Percentiles rank a stretch among this genome's conserved stretches.
phyloP scores from a whole-genome alignment of 2,329 filamentous ascomycete genomes.

The Colletotrichum sidae region DNA sequence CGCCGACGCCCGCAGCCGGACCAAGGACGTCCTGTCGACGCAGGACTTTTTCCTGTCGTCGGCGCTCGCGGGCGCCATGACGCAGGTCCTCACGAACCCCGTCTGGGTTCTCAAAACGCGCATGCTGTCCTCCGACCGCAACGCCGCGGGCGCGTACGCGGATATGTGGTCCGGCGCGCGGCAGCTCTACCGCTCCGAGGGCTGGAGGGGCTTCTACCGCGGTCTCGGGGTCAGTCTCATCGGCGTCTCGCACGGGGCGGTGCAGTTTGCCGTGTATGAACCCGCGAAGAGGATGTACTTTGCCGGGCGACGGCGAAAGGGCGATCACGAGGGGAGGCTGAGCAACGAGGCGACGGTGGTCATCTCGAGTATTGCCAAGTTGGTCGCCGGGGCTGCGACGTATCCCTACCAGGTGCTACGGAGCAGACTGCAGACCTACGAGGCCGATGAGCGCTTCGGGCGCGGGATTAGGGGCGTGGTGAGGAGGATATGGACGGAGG shows the following conservation, averaged over 20 bases:
- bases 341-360: slow-evolving; percentile 82
- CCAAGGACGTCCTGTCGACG: slow-evolving; percentile 61
- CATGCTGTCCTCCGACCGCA: slow-evolving; percentile 88
- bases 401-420: slow-evolving; percentile 96
- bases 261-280: slow-evolving; percentile 98
- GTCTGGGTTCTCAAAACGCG: slow-evolving; percentile 99
- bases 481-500: slow-evolving; percentile 78
- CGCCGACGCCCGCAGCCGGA: slow-evolving; percentile 38
- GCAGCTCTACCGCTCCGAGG: slow-evolving; percentile 77
- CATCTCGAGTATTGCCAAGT: slow-evolving; percentile 83
- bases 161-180: slow-evolving; percentile 78
- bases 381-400: slow-evolving; percentile 88
- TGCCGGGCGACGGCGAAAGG: slow-evolving; percentile 48
- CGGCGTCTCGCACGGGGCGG: slow-evolving; percentile 90
- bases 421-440: slow-evolving; percentile 88
- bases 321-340: slow-evolving; percentile 53
- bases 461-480: slow-evolving; percentile 78
- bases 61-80: slow-evolving; percentile 76
- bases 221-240: slow-evolving; percentile 86
- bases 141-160: slow-evolving; percentile 81
- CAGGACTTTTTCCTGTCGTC: slow-evolving; percentile 86
- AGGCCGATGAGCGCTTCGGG: slow-evolving; percentile 80
- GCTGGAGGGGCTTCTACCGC: slow-evolving; percentile 84
- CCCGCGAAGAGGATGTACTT: slow-evolving; percentile 69
- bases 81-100: slow-evolving; percentile 88